Percentiles rank a stretch among this genome's conserved stretches.
These are phyloP conservation scores for Zygosaccharomyces sapae DNA, from an alignment of 1,139 yeast species.

Conservation along the genomic window DNA sequence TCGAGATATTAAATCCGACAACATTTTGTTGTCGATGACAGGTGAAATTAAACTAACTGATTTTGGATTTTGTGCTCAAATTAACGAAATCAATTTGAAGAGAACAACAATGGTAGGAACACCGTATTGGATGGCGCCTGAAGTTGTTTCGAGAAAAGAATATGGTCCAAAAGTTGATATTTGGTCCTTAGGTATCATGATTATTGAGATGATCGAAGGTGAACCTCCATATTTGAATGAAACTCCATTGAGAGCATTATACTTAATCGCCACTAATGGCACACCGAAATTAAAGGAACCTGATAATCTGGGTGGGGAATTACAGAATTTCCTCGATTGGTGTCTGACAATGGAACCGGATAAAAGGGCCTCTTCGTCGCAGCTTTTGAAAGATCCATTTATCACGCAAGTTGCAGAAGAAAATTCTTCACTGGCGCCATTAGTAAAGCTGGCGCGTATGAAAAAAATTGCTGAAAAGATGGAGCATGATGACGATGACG, in stretches of 20 bases:
- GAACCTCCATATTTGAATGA: slow-evolving; percentile 97
- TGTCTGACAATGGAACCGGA: slow-evolving; percentile 83
- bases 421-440: slow-evolving; percentile 72
- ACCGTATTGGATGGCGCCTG: slow-evolving; percentile 99
- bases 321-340: slow-evolving; percentile 69
- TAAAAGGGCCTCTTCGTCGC: slow-evolving; percentile 75
- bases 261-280: slow-evolving; percentile 91
- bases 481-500: slow-evolving; percentile 36
- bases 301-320: slow-evolving; percentile 62
- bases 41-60: slow-evolving; percentile 91
- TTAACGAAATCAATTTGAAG: slow-evolving; percentile 77
- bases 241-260: slow-evolving; percentile 83
- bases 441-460: slow-evolving; percentile 81
- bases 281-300: slow-evolving; percentile 91
- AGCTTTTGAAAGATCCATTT: slow-evolving; percentile 68
- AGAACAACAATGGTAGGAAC: slow-evolving; percentile 99
- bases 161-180: slow-evolving; percentile 97
- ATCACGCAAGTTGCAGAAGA: slow-evolving; percentile 63
- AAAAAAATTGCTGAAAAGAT: slow-evolving; percentile 58
- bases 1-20: slow-evolving; percentile 94
- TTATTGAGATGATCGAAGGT: slow-evolving; percentile 97
- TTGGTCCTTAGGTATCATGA: slow-evolving; percentile 97
- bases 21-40: slow-evolving; percentile 70
- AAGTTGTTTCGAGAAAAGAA: slow-evolving; percentile 87
- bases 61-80: slow-evolving; percentile 85